These are phyloP conservation scores for Amanita molliuscula DNA, from an alignment of 768 basidiomycete genomes.

Conservation along the genomic window DNA sequence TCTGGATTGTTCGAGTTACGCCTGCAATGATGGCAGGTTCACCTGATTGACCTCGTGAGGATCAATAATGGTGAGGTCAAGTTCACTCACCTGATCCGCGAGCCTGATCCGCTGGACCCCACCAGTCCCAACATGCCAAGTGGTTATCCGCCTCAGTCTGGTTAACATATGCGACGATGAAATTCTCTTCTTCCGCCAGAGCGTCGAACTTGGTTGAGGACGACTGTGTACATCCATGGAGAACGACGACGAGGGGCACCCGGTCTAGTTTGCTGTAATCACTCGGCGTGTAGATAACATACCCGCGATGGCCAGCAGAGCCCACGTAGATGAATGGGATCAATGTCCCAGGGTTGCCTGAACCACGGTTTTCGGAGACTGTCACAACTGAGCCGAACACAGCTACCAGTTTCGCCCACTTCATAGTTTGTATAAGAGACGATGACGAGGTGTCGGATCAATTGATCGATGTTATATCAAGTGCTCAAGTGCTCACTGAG, in stretches of 20 bases:
- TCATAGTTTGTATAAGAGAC: not conserved
- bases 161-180: not conserved
- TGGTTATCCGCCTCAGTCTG: not conserved
- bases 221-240: not conserved
- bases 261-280: not conserved
- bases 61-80: not conserved
- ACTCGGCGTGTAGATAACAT: not conserved
- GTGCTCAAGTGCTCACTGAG: no score
- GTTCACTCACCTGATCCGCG: not conserved
- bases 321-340: not conserved
- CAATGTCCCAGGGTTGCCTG: not conserved
- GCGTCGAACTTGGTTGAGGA: not conserved
- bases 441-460: no score
- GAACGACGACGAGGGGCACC: not conserved
- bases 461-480: no score
- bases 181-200: not conserved
- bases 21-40: constrained; percentile 1
- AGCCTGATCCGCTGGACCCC: not conserved
- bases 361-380: not conserved
- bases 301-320: not conserved
- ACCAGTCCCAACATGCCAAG: not conserved
- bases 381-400: not conserved
- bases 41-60: not conserved
- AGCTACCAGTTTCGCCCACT: not conserved
- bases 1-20: not conserved